Conservation (phyloP, 1,284 basidiomycete species). For the Cryptococcus depauperatus region DNA sequence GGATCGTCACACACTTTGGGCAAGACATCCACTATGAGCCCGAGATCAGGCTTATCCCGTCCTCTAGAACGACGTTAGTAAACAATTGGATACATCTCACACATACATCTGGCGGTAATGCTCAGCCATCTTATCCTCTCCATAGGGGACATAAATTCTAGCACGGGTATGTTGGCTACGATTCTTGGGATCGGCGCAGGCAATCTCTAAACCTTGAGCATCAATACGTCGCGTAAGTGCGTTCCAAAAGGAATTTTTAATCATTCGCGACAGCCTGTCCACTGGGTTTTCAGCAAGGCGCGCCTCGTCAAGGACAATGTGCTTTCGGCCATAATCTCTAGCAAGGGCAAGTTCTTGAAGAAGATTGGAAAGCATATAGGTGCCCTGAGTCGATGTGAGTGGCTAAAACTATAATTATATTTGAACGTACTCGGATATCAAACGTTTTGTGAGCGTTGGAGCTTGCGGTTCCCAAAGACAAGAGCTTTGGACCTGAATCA, state of each 20-base stretch:
- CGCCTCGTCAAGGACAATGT: slow-evolving; percentile 95
- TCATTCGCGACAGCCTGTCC: slow-evolving; percentile 94
- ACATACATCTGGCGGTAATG: slow-evolving; percentile 62
- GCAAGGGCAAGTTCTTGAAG: slow-evolving; percentile 96
- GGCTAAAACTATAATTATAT: background rate
- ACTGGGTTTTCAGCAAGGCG: slow-evolving; percentile 95
- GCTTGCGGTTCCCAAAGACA: slow-evolving; percentile 89
- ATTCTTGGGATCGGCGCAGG: slow-evolving; percentile 95
- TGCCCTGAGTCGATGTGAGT: slow-evolving; percentile 56
- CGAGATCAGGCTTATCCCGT: slow-evolving; percentile 73
- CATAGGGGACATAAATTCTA: slow-evolving; percentile 87
- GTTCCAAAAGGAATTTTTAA: slow-evolving; percentile 97
- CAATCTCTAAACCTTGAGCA: slow-evolving; percentile 91
- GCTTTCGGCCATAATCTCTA: slow-evolving; percentile 87
- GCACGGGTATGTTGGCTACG: slow-evolving; percentile 75
- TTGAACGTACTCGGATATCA: slow-evolving; percentile 71
- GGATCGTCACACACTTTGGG: slow-evolving; percentile 80
- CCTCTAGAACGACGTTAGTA: slow-evolving; percentile 17
- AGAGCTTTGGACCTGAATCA: slow-evolving; percentile 92
- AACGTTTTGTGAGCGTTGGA: slow-evolving; percentile 97
- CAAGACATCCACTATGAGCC: slow-evolving; percentile 81
- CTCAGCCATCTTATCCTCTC: slow-evolving; percentile 84
- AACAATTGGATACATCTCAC: background rate
- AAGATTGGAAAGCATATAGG: slow-evolving; percentile 98
- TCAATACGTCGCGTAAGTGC: slow-evolving; percentile 93